Evolutionary conservation across 176 grass and related monocot genomes (phyloP).

Genomic region (Ampelocalamus luodianensis): DNA sequence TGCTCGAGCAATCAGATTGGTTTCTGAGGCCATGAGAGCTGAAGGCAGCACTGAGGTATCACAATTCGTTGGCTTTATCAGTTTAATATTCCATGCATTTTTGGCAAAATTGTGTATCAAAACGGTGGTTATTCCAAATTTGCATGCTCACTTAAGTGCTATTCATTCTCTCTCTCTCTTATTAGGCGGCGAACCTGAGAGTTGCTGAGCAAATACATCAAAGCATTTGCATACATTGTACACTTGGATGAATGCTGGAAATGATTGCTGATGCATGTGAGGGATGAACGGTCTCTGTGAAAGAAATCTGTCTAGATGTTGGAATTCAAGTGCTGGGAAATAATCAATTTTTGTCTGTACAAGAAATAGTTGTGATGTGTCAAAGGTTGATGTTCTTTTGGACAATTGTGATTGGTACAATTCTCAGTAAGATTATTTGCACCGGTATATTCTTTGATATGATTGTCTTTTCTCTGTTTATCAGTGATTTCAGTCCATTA

Average conservation of each 20-base stretch:
- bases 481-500: conserved; percentile 1
- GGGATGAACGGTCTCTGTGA: neutral
- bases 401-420: neutral
- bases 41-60: conserved; percentile 83
- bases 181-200: conserved; percentile 80
- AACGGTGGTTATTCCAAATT: neutral
- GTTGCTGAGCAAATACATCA: conserved; percentile 90
- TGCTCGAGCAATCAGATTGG: conserved; percentile 69
- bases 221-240: conserved; percentile 75
- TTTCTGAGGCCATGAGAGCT: conserved; percentile 70
- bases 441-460: neutral
- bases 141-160: neutral
- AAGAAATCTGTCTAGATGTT: conserved; percentile 36
- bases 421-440: conserved; percentile 31
- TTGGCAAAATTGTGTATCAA: neutral
- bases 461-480: neutral
- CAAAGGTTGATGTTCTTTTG: conserved; percentile 27
- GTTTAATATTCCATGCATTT: neutral
- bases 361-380: conserved; percentile 25
- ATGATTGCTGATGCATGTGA: too few species aligned
- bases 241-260: too few species aligned
- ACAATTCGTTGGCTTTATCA: neutral
- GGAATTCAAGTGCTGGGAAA: conserved; percentile 25
- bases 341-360: conserved; percentile 40
- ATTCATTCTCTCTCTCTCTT: conserved; percentile 27